Conservation (phyloP, 306 rosid species). For the Vigna nakashimae region DNA sequence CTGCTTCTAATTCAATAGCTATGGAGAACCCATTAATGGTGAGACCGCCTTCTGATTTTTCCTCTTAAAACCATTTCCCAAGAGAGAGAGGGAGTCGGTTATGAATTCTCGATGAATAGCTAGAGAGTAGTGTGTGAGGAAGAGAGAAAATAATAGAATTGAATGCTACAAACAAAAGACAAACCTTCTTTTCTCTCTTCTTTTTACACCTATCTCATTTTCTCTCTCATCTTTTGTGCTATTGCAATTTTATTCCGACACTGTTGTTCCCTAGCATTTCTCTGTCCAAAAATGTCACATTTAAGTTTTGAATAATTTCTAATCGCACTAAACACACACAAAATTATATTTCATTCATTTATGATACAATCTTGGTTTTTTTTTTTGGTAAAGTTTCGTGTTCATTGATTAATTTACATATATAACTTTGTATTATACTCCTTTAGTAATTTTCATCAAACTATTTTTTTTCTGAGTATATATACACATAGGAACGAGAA, state of each 20-base stretch:
- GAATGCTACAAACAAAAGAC: conserved; percentile 60
- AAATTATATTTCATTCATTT: too few relatives aligned
- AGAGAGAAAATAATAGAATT: conserved; percentile 47
- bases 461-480: not conserved
- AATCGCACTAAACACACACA: too few relatives aligned
- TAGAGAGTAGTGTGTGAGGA: conserved; percentile 21
- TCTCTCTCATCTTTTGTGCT: conserved; percentile 36
- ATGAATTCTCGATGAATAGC: conserved; percentile 40
- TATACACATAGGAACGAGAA: not conserved
- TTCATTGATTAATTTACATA: too few relatives aligned
- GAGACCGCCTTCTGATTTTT: conserved; percentile 51
- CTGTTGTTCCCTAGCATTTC: conserved; percentile 38
- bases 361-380: too few relatives aligned
- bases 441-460: not conserved
- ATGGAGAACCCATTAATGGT: conserved; percentile 60
- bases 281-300: not conserved
- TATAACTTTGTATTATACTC: not conserved
- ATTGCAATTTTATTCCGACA: conserved; percentile 41
- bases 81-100: conserved; percentile 53
- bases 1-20: conserved; percentile 31
- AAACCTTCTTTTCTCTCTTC: conserved; percentile 33
- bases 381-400: too few relatives aligned
- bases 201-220: conserved; percentile 8
- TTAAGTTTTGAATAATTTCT: too few relatives aligned
- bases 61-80: conserved; percentile 46